Conservation (phyloP, 2,329 filamentous ascomycete species). For the Fusarium sp. region DNA sequence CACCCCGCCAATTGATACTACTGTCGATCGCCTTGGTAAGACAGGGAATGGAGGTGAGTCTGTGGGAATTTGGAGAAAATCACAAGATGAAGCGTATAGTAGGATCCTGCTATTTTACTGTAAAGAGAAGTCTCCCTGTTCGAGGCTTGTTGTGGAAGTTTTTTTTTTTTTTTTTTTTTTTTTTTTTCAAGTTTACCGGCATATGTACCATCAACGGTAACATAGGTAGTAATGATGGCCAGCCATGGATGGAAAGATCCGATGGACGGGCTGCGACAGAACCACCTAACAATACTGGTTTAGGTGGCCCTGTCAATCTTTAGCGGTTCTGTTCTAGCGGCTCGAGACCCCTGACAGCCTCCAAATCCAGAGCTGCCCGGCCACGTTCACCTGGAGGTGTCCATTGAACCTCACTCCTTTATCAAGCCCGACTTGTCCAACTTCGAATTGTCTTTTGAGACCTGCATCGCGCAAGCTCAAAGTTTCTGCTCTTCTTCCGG, state of each 20-base stretch:
- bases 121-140: neutral
- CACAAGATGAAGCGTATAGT: neutral
- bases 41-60: constrained; percentile 14
- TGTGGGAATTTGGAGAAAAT: neutral
- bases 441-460: constrained; percentile 19
- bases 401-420: constrained; percentile 32
- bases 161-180: neutral
- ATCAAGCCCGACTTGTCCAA: constrained; percentile 22
- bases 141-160: neutral
- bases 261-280: neutral
- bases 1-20: constrained; percentile 11
- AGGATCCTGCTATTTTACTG: neutral
- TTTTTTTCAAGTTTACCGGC: neutral
- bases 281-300: neutral
- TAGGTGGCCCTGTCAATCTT: constrained; percentile 20
- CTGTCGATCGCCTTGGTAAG: constrained; percentile 21
- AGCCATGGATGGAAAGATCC: too few species aligned
- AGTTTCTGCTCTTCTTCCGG: neutral
- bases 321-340: constrained; percentile 27
- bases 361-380: constrained; percentile 12
- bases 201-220: neutral
- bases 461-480: constrained; percentile 22
- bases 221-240: neutral
- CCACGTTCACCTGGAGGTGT: constrained; percentile 20
- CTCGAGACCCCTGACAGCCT: constrained; percentile 27